phyloP scores from a whole-genome alignment of 495 filamentous ascomycete genomes.

The Podospora fimiseda region DNA sequence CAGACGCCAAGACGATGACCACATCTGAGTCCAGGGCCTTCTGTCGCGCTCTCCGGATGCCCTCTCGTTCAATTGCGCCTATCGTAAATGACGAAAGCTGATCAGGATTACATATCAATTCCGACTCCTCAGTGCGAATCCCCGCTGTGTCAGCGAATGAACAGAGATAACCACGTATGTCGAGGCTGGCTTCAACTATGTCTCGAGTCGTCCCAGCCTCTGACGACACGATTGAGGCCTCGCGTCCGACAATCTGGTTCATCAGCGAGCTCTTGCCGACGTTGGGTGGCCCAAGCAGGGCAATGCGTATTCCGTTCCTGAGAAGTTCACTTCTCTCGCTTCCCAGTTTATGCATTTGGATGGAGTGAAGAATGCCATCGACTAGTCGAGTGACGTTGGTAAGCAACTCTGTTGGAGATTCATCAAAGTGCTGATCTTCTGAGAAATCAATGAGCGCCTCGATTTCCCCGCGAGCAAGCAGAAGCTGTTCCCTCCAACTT shows the following conservation, averaged over 20 bases:
- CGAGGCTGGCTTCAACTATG: slow-evolving; percentile 86
- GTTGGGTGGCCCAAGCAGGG: slow-evolving; percentile 86
- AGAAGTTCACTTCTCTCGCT: slow-evolving; percentile 80
- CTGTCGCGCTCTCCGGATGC: slow-evolving; percentile 77
- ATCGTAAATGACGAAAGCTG: slow-evolving; percentile 30
- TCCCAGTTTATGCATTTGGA: slow-evolving; percentile 64
- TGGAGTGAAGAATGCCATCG: slow-evolving; percentile 47
- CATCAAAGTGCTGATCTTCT: slow-evolving; percentile 96
- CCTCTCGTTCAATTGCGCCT: slow-evolving; percentile 79
- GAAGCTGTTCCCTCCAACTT: slow-evolving; percentile 66
- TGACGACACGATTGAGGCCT: slow-evolving; percentile 87
- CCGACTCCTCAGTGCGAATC: slow-evolving; percentile 44
- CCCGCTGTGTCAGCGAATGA: slow-evolving; percentile 91
- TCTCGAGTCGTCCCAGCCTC: slow-evolving; percentile 92
- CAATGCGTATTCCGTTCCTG: slow-evolving; percentile 76
- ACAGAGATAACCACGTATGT: slow-evolving; percentile 83
- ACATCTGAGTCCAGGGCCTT: slow-evolving; percentile 81
- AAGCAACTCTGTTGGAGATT: slow-evolving; percentile 67
- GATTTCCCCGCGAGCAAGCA: slow-evolving; percentile 81
- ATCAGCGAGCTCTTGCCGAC: slow-evolving; percentile 91
- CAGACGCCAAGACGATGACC: slow-evolving; percentile 69
- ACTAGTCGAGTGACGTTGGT: slow-evolving; percentile 61
- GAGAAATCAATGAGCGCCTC: slow-evolving; percentile 96
- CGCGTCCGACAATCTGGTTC: slow-evolving; percentile 84
- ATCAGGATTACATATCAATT: slow-evolving; percentile 1